These are phyloP conservation scores for Tulasnella sp. DNA, from an alignment of 768 basidiomycete genomes.

Conservation along the genomic window DNA sequence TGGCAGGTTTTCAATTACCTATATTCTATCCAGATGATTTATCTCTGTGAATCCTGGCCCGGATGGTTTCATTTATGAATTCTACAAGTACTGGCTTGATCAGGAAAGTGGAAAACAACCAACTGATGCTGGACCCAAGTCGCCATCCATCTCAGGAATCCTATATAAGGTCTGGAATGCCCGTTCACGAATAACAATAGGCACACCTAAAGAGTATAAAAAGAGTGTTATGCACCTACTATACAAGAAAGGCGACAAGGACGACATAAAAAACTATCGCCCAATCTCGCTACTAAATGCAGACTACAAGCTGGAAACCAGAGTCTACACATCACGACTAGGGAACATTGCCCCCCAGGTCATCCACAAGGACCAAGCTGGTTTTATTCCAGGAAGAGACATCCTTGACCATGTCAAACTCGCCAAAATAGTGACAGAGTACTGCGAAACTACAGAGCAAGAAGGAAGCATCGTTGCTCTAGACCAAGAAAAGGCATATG, in stretches of 20 bases:
- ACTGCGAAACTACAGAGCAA: conserved; percentile 5
- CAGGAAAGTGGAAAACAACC: too few species aligned
- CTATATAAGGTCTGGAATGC: conserved; percentile 1
- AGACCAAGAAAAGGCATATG: conserved; percentile 15
- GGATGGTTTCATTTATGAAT: too few species aligned
- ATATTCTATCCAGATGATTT: too few species aligned
- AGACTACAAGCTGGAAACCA: conserved; percentile 12
- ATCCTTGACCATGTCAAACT: conserved; percentile 14
- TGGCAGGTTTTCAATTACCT: too few species aligned
- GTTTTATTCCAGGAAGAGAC: conserved; percentile 11
- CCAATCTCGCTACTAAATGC: conserved; percentile 10
- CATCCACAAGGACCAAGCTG: conserved; percentile 11
- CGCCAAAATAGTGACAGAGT: conserved; percentile 3
- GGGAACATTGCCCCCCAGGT: neutral
- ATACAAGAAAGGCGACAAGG: conserved; percentile 13
- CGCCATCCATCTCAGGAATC: neutral
- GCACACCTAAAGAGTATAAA: neutral
- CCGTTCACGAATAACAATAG: neutral
- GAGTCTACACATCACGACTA: neutral
- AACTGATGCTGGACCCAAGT: too few species aligned
- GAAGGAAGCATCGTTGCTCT: conserved; percentile 3
- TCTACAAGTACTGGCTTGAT: too few species aligned
- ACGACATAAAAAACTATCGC: neutral
- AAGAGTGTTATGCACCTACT: neutral
- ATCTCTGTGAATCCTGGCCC: too few species aligned